These are phyloP conservation scores for Aschersonia sp. DNA, from an alignment of 2,329 filamentous ascomycete species.

Conservation along the genomic window DNA sequence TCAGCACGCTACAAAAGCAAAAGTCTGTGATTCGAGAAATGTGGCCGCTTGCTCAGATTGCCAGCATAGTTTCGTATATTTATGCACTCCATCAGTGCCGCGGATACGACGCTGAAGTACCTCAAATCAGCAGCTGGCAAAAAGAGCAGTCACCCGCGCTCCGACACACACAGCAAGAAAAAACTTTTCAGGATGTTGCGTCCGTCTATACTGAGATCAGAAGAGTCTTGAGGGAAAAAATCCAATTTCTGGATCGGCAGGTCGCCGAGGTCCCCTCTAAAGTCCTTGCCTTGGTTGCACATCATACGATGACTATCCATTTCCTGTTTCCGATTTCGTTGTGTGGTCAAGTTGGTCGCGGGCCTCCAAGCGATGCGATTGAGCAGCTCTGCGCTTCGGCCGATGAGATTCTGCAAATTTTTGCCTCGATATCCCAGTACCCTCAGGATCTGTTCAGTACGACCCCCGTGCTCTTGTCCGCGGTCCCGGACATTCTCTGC, in stretches of 20 bases:
- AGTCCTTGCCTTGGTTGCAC: conserved; percentile 14
- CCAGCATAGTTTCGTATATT: conserved; percentile 16
- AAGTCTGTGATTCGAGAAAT: conserved; percentile 18
- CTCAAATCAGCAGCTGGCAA: conserved; percentile 9
- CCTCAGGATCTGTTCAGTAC: background rate
- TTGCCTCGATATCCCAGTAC: conserved; percentile 5
- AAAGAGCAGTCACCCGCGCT: conserved; percentile 9
- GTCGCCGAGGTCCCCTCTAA: conserved; percentile 10
- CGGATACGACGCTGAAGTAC: conserved; percentile 4
- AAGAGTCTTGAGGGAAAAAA: conserved; percentile 12
- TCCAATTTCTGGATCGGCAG: conserved; percentile 9
- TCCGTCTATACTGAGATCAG: conserved; percentile 14
- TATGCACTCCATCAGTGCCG: conserved; percentile 12
- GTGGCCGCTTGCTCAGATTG: conserved; percentile 19
- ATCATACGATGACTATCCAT: conserved; percentile 19
- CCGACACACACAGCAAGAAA: conserved; percentile 8
- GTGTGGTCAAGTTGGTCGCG: conserved; percentile 7
- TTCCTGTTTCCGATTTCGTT: conserved; percentile 14
- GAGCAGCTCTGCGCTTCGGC: conserved; percentile 14
- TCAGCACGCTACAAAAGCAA: conserved; percentile 20
- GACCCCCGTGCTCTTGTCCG: conserved; percentile 9
- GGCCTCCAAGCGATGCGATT: conserved; percentile 10
- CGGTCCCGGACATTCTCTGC: conserved; percentile 13
- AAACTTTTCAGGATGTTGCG: background rate
- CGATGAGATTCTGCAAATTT: conserved; percentile 14